phyloP scores from a whole-genome alignment of 2,329 filamentous ascomycete genomes.

The Xylariaceae sp. region DNA sequence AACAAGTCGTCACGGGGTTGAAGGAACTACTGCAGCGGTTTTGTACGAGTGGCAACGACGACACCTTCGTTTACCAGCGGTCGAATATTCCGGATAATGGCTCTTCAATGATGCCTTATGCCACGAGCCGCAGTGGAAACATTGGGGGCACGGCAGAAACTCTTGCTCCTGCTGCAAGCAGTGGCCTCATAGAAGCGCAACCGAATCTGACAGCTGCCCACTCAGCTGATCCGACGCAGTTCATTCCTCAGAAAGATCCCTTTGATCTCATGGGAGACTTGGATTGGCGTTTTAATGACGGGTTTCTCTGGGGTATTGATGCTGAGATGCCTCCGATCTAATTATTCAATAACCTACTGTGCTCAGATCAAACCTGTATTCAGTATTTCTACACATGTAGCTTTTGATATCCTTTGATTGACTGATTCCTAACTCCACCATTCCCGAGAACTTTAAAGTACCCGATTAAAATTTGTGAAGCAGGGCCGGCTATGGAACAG shows the following conservation, averaged over 20 bases:
- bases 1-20: slow-evolving; percentile 18
- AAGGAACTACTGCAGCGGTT: slow-evolving; percentile 18
- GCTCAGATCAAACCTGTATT: too few species aligned
- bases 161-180: too few species aligned
- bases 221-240: not conserved
- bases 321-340: not conserved
- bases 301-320: slow-evolving; percentile 15
- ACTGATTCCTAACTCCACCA: too few species aligned
- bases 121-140: too few species aligned
- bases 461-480: too few species aligned
- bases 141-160: too few species aligned
- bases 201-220: not conserved
- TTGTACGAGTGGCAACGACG: not conserved
- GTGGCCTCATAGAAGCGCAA: too few species aligned
- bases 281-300: slow-evolving; percentile 21
- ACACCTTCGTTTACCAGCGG: slow-evolving; percentile 8
- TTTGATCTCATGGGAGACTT: slow-evolving; percentile 20
- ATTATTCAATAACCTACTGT: not conserved
- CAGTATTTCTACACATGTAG: too few species aligned
- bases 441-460: too few species aligned
- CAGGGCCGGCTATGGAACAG: too few species aligned
- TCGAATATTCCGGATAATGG: not conserved
- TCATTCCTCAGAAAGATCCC: slow-evolving; percentile 9
- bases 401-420: too few species aligned
- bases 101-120: too few species aligned